Conservation (phyloP, 495 filamentous ascomycete genomes). For the Neurospora intermedia region DNA sequence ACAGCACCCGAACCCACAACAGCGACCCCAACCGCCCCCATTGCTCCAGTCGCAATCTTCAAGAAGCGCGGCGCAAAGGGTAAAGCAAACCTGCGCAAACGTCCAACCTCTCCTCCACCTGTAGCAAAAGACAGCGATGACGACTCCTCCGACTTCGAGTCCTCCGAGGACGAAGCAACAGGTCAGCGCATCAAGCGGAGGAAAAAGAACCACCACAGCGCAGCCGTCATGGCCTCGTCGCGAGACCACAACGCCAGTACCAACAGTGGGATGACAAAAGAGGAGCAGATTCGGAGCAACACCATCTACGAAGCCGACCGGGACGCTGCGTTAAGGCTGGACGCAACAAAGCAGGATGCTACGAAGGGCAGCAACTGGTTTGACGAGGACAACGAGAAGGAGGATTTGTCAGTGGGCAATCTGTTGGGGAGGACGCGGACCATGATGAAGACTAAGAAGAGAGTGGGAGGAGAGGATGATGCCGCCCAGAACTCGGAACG, state of each 20-base stretch:
- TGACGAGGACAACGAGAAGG: conserved; percentile 47
- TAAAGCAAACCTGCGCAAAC: conserved; percentile 74
- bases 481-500: background rate
- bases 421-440: conserved; percentile 54
- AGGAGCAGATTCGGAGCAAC: conserved; percentile 17
- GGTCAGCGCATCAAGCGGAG: conserved; percentile 67
- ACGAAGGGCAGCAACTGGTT: conserved; percentile 90
- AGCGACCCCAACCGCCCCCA: conserved; percentile 13
- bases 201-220: conserved; percentile 45
- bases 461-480: background rate
- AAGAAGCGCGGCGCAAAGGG: conserved; percentile 73
- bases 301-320: conserved; percentile 52
- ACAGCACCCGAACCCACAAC: conserved; percentile 6
- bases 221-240: conserved; percentile 45
- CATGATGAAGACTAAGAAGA: conserved; percentile 6
- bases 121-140: conserved; percentile 42
- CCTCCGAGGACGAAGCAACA: conserved; percentile 60
- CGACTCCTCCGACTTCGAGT: conserved; percentile 51
- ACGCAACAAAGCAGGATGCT: conserved; percentile 64
- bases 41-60: conserved; percentile 55
- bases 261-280: conserved; percentile 18
- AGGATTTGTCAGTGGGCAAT: conserved; percentile 44
- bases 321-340: conserved; percentile 47
- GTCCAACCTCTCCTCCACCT: conserved; percentile 68
- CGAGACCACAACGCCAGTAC: conserved; percentile 26